Evolutionary conservation across 805 yeast species (phyloP).

Genomic region (Metschnikowia gruessii): DNA sequence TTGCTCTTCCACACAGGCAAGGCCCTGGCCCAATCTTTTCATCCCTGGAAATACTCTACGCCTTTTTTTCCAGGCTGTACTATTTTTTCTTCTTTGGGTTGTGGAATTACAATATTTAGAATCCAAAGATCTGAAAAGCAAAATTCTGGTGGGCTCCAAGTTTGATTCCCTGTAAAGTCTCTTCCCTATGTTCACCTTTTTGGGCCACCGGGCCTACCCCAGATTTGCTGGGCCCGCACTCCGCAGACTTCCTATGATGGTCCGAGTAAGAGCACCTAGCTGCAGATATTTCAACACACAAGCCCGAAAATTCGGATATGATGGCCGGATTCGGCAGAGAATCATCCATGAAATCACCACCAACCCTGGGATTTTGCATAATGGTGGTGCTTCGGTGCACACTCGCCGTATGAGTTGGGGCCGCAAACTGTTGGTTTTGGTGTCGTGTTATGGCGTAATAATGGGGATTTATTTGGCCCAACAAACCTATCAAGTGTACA

Average conservation of each 20-base stretch:
- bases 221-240: neutral
- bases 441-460: slow-evolving; percentile 6
- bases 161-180: too few species aligned
- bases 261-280: neutral
- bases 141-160: too few species aligned
- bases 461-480: slow-evolving; percentile 20
- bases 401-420: neutral
- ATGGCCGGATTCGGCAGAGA: slow-evolving; percentile 4
- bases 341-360: slow-evolving; percentile 13
- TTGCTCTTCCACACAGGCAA: too few species aligned
- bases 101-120: too few species aligned
- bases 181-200: too few species aligned
- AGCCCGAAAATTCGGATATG: neutral
- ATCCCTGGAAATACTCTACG: too few species aligned
- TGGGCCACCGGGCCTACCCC: neutral
- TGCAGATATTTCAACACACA: neutral
- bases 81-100: too few species aligned
- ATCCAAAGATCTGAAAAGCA: too few species aligned
- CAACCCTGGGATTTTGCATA: slow-evolving; percentile 10
- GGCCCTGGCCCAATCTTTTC: too few species aligned
- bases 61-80: too few species aligned
- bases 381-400: neutral
- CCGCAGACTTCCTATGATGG: neutral
- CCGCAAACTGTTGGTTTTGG: neutral
- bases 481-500: slow-evolving; percentile 18